Base-by-base conservation (phyloP, 225 moss, liverwort and hornwort genomes). In the Straminergon stramineum region DNA sequence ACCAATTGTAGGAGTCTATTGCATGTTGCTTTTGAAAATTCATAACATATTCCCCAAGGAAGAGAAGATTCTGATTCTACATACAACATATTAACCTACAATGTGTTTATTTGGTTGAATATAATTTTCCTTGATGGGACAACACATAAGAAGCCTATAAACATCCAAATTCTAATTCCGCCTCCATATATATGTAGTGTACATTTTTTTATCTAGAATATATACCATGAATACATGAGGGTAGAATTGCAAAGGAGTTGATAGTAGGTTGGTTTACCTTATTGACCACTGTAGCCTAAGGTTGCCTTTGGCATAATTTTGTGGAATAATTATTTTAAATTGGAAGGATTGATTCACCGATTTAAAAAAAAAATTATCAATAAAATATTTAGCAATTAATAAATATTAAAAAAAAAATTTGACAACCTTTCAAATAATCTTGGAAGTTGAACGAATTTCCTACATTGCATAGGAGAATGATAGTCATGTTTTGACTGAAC, bases 291-390 rank as follows among this genome's bases (percentile, higher is more conserved):
- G 2, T 67, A 30, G 48, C 75, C 2, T 18, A 5, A 18, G 7
- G 12, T 19, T 4, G 19, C 31, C 4, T 48, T 73, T 0, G 1
- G 1, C 16, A 27, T 1, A 73, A 27, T 26, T 43, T 17, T 31
- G 7, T 51, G 2, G 10, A 51, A 32, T 19, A 31, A 19, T 30
- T 31, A 19, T 31, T 51, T 18, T 19, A 75, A 51, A 31, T 31
- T 12, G 2, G 2, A 75, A 75, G 12, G 3, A 0, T 30, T 10
- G 17, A 74, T 45, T 17, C 17, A 28, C 10, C 0, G n/a, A n/a
- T n/a, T n/a, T n/a, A n/a, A n/a, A n/a, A n/a, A n/a, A n/a, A n/a
- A n/a, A n/a, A n/a, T n/a, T 15, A 17, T 45, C 18, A 18, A 30
- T 30, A 31, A 48, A 1, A 4, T 28, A 18, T 31, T 31, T 30